Conservation (phyloP, 768 basidiomycete species). For the Sporobolomyces pararoseus region DNA sequence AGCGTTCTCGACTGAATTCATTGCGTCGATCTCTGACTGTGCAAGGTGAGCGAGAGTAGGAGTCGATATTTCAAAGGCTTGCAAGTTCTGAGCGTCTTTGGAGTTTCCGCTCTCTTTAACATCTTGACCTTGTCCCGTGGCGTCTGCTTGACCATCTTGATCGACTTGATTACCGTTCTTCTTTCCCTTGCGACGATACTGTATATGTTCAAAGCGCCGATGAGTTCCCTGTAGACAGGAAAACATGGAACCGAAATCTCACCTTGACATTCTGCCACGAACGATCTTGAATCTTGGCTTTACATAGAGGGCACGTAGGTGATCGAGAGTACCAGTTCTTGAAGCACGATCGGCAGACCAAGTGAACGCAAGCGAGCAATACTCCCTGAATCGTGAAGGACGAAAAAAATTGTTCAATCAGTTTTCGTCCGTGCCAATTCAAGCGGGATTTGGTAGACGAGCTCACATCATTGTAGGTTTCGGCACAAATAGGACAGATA, state of each 20-base stretch:
- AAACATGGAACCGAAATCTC: background rate
- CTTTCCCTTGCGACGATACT: conserved; percentile 29
- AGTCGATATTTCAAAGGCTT: conserved; percentile 1
- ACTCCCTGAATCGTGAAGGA: conserved; percentile 17
- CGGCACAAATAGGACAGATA: conserved; percentile 40
- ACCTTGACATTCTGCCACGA: conserved; percentile 21
- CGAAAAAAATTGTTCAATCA: too few species aligned
- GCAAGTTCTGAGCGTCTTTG: background rate
- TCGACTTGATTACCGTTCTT: background rate
- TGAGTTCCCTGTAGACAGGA: background rate
- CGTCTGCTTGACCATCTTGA: background rate
- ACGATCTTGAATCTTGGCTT: conserved; percentile 3
- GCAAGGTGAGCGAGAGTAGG: conserved; percentile 15
- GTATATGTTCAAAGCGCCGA: background rate
- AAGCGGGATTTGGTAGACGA: background rate
- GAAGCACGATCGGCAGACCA: conserved; percentile 39
- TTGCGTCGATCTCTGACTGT: background rate
- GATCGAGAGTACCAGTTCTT: conserved; percentile 25
- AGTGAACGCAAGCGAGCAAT: conserved; percentile 42
- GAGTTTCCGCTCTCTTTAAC: conserved; percentile 14
- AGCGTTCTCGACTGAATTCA: conserved; percentile 18
- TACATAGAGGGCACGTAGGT: conserved; percentile 41
- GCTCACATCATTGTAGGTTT: conserved; percentile 1
- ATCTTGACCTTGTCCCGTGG: background rate
- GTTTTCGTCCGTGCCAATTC: background rate